Base-by-base conservation (phyloP, 2,329 filamentous ascomycete genomes). In the Cladophialophora chaetospira region DNA sequence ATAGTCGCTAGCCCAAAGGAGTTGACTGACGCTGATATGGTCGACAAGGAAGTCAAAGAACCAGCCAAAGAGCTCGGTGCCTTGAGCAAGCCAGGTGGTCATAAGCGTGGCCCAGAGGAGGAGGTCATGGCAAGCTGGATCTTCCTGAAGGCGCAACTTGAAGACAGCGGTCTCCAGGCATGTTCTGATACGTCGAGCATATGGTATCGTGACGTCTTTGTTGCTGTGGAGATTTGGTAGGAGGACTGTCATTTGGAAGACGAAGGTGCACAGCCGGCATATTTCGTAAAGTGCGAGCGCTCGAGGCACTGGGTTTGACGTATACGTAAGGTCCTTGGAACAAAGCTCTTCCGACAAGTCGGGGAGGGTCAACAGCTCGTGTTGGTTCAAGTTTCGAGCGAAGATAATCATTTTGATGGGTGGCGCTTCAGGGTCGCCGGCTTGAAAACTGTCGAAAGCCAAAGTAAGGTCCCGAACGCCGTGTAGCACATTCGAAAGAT, bases 351-450 rank as follows among this genome's bases (percentile, higher is more conserved):
- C 15, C 1, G 94, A 94, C 67, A 99, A 79, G 83, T 99, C 94
- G 52, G 94, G 97, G 72, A 99, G 86, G 76, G 97, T 99, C 71
- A 97, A 92, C 64, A 99, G 78, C 61, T 97, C 94, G 84, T 99
- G 94, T 85, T 99, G 97, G 84, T 99, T 94, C 66, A 99, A 86
- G 15, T 54, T 54, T 19, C 52, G 52, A 11, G 52, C 52, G n/a
- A 54, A 54, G 42, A 54, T 54, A 43, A 54, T 54, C n/a, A 40
- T n/a, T 46, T 42, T 54, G 52, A 54, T 46, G 5, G 28, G 33
- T 5, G 52, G 52, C 4, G 52, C 52, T 26, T 48, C 35, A 26
- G 29, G 5, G n/a, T 54, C 52, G n/a, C 43, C 19, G 8, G 13
- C 31, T 25, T 54, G 42, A 28, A 28, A 54, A 25, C 52, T 47